Base-by-base conservation (phyloP, 345 rosid genomes). In the Eucalyptus curtisii region DNA sequence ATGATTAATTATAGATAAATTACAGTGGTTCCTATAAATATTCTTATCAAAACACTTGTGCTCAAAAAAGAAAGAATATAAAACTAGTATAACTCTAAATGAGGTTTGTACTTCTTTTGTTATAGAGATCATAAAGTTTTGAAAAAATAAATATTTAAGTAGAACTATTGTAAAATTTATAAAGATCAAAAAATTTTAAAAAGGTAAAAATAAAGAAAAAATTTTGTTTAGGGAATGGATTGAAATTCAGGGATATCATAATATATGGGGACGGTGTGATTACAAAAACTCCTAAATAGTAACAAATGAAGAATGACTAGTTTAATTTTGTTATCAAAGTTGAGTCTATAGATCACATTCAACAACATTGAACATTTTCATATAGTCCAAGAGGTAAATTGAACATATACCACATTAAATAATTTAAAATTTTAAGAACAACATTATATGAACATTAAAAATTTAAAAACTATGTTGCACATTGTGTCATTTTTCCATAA, bases 341-440 rank as follows among this genome's bases (percentile, higher is more conserved):
- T 16, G 40, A n/a, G 14, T 66, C 7, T 3, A 31, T n/a, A 16
- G 40, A 31, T 33, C 19, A 31, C 20, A 7, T 66, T 31, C 2
- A 31, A 66, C 2, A 0, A 3, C 5, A 8, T 52, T 52, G 0
- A 52, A 52, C 1, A 52, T 8, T 20, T 66, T 66, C 5, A 66
- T 15, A 66, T 66, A 14, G 71, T 61, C 14, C 33, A 61, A 61
- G 71, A 52, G 57, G 0, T 52, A 20, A 52, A 52, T 0, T 52
- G 57, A 52, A 52, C 25, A 7, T 52, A 19, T 3, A 61, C 5
- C 10, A 19, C 0, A 52, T 52, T 52, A 52, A 52, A 52, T 2
- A 52, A 52, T 52, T 20, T 7, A 0, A 20, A 52, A 52, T 0
- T 52, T n/a, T 30, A 30, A 0, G 17, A 30, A 13, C 3, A 12